These are phyloP conservation scores for Globisporangium iwayamae DNA, from an alignment of 352 stramenopile genomes.

Conservation along the genomic window DNA sequence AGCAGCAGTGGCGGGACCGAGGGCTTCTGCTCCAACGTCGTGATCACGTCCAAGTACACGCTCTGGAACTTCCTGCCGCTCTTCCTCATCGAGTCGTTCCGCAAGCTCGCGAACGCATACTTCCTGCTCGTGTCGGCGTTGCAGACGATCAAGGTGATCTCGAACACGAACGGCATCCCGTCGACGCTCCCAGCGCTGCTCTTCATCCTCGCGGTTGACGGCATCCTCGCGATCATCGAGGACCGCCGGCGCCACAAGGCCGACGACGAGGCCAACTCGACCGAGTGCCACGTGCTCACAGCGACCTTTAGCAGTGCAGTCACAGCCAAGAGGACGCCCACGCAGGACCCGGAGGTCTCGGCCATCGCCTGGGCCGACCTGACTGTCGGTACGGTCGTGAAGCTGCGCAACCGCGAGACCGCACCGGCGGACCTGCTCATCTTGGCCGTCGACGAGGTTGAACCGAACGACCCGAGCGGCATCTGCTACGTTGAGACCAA, in stretches of 20 bases:
- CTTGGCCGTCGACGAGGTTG: slow-evolving; percentile 65
- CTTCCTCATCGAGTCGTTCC: slow-evolving; percentile 86
- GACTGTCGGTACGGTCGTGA: slow-evolving; percentile 78
- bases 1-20: slow-evolving; percentile 5
- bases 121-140: slow-evolving; percentile 90
- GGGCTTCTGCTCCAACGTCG: slow-evolving; percentile 76
- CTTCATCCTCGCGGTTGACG: slow-evolving; percentile 88
- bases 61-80: slow-evolving; percentile 85
- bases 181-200: slow-evolving; percentile 81
- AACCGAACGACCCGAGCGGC: slow-evolving; percentile 55
- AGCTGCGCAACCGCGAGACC: slow-evolving; percentile 73
- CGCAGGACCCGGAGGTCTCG: slow-evolving; percentile 37
- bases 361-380: slow-evolving; percentile 73
- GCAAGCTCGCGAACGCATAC: slow-evolving; percentile 91
- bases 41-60: slow-evolving; percentile 92
- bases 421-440: slow-evolving; percentile 85
- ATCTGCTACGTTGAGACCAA: slow-evolving; percentile 89
- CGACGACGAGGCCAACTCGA: slow-evolving; percentile 84
- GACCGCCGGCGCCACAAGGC: slow-evolving; percentile 73
- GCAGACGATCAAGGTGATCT: slow-evolving; percentile 71
- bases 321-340: slow-evolving; percentile 28
- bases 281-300: slow-evolving; percentile 50
- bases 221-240: slow-evolving; percentile 82
- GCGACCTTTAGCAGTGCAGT: slow-evolving; percentile 24
- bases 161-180: slow-evolving; percentile 77